A percentile compares a stretch with the other conserved stretches of the same genome.
phyloP scores from a whole-genome alignment of 257 asterid genomes.

The Lithospermum erythrorhizon region DNA sequence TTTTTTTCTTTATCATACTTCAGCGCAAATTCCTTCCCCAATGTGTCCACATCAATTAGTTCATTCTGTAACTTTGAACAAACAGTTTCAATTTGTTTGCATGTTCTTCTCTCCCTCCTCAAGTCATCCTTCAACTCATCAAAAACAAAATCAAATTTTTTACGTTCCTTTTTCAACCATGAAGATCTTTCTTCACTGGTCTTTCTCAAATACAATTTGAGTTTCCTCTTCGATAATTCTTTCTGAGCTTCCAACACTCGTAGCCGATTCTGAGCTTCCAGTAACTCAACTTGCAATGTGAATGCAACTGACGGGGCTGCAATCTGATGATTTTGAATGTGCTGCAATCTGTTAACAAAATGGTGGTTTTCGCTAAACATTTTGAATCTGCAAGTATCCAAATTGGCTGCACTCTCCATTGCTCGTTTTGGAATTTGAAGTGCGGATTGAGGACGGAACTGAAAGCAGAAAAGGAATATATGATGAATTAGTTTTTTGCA shows the following conservation, averaged over 20 bases:
- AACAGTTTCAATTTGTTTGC: conserved; percentile 15
- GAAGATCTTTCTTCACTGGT: conserved; percentile 24
- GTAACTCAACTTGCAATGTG: conserved; percentile 16
- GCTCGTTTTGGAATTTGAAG: conserved; percentile 12
- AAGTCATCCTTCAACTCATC: conserved; percentile 15
- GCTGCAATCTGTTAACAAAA: conserved; percentile 5
- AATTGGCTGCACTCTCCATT: conserved; percentile 33
- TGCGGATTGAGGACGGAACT: conserved; percentile 18
- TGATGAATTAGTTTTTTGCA: no score
- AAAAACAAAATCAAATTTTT: conserved; percentile 5
- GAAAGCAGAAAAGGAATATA: neutral
- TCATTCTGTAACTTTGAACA: conserved; percentile 29
- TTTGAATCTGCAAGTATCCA: conserved; percentile 23
- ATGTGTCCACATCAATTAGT: conserved; percentile 32
- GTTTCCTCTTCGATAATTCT: conserved; percentile 12
- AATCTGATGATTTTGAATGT: conserved; percentile 2
- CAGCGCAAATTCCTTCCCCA: conserved; percentile 11
- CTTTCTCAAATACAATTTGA: conserved; percentile 15
- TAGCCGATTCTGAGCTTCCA: conserved; percentile 13
- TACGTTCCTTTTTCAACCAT: conserved; percentile 16
- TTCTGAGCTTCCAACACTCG: conserved; percentile 22
- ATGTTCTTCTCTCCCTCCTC: conserved; percentile 22
- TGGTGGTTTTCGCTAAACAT: conserved; percentile 9
- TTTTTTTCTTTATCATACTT: conserved; percentile 33
- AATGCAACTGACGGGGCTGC: conserved; percentile 17